These are phyloP conservation scores for Prunus davidiana DNA, from an alignment of 306 rosid genomes.

Conservation along the genomic window DNA sequence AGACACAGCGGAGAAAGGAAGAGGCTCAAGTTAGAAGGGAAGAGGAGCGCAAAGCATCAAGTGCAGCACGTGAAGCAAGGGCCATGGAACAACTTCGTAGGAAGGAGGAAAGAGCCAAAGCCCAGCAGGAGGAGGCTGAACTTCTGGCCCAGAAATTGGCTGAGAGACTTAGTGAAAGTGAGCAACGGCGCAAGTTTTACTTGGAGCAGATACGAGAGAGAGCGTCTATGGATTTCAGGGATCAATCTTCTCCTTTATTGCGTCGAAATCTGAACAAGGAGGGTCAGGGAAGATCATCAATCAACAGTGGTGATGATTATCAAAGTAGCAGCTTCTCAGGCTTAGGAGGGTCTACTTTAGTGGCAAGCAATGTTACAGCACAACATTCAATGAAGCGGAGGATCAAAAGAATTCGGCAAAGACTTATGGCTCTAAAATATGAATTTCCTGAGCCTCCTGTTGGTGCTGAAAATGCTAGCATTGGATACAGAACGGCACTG, in stretches of 20 bases:
- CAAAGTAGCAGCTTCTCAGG: conserved; percentile 53
- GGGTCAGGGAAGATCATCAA: conserved; percentile 65
- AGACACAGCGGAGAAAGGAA: conserved; percentile 94
- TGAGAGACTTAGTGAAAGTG: conserved; percentile 94
- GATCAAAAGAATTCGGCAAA: conserved; percentile 92
- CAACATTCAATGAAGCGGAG: conserved; percentile 84
- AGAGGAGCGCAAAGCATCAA: conserved; percentile 97
- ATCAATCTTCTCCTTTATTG: conserved; percentile 83
- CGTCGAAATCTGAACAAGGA: conserved; percentile 73
- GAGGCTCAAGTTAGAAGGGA: conserved; percentile 96
- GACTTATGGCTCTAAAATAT: conserved; percentile 94
- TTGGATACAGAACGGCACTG: conserved; percentile 84
- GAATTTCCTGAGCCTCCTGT: conserved; percentile 73
- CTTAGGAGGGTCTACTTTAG: conserved; percentile 54
- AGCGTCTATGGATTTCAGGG: conserved; percentile 97
- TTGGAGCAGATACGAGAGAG: conserved; percentile 96
- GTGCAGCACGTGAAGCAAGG: conserved; percentile 98
- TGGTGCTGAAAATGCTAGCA: conserved; percentile 81
- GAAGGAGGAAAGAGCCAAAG: conserved; percentile 96
- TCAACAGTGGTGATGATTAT: conserved; percentile 59
- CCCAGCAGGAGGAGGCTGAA: conserved; percentile 98
- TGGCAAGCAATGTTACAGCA: conserved; percentile 50
- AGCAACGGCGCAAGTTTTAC: conserved; percentile 91
- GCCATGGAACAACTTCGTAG: conserved; percentile 91
- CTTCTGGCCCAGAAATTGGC: conserved; percentile 97